Conservation (phyloP, 140 eudicot genomes). For the Stevia rebaudiana region DNA sequence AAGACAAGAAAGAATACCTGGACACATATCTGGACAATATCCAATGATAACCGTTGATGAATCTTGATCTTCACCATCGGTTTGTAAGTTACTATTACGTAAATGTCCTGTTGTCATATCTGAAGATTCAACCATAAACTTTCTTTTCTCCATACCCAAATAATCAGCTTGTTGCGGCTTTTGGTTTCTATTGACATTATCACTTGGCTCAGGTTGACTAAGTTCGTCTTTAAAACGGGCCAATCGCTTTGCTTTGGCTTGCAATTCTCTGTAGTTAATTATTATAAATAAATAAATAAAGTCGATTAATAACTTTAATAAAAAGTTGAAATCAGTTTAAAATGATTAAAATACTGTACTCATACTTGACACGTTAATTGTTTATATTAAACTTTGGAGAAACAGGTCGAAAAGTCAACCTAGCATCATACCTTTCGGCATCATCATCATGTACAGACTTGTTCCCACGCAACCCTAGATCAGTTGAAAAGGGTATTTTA, state of each 20-base stretch:
- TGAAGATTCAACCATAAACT: slow-evolving; percentile 33
- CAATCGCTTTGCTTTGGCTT: slow-evolving; percentile 85
- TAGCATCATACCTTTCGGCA: slow-evolving; percentile 38
- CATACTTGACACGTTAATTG: background rate
- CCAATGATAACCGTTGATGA: slow-evolving; percentile 61
- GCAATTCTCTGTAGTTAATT: slow-evolving; percentile 55
- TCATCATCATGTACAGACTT: slow-evolving; percentile 44
- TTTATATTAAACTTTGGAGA: background rate
- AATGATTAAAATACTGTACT: background rate
- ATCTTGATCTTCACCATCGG: slow-evolving; percentile 53
- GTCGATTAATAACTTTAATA: background rate
- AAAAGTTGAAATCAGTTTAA: background rate
- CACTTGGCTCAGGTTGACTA: slow-evolving; percentile 46
- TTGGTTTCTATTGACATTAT: slow-evolving; percentile 30
- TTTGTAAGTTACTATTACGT: slow-evolving; percentile 30
- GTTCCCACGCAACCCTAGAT: slow-evolving; percentile 34
- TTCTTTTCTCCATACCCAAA: slow-evolving; percentile 36
- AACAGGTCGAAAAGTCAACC: background rate
- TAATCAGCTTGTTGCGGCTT: slow-evolving; percentile 40
- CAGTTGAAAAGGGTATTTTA: slow-evolving; percentile 46
- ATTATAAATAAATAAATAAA: background rate
- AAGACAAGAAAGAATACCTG: slow-evolving; percentile 44
- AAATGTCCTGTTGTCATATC: slow-evolving; percentile 35
- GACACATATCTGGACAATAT: slow-evolving; percentile 93
- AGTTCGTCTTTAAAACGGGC: slow-evolving; percentile 86